A percentile compares a stretch with the other conserved stretches of the same genome.
Evolutionary conservation across 2,329 filamentous ascomycete genomes (phyloP).

Genomic region (Aspergillus felis): DNA sequence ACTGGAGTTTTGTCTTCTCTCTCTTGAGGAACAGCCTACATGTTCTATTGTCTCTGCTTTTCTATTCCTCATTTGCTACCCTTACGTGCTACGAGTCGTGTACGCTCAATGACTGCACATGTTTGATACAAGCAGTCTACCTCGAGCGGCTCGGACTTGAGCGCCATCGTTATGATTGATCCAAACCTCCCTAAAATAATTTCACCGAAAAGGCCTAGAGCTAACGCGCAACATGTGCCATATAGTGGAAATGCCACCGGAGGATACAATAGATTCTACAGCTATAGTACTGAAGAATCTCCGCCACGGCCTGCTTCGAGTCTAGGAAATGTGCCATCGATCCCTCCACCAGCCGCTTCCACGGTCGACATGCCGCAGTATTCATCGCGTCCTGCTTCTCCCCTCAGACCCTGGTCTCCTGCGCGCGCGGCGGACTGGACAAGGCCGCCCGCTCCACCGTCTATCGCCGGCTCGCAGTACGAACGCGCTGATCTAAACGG

Average conservation of each 20-base stretch:
- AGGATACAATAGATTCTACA: conserved; percentile 13
- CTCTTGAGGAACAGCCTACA: background rate
- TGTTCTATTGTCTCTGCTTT: background rate
- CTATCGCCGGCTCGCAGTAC: conserved; percentile 62
- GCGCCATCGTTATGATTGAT: background rate
- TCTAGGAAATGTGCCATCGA: conserved; percentile 38
- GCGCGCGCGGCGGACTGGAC: conserved; percentile 59
- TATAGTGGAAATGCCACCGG: conserved; percentile 10
- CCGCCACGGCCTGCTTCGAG: conserved; percentile 41
- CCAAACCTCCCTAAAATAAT: background rate
- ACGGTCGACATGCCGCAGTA: conserved; percentile 34
- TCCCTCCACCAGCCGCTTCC: conserved; percentile 37
- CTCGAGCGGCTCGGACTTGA: background rate
- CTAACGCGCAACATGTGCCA: conserved; percentile 10
- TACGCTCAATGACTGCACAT: background rate
- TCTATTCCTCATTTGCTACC: background rate
- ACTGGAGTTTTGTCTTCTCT: background rate
- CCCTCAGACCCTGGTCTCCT: conserved; percentile 52
- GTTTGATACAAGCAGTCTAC: background rate
- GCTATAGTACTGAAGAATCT: conserved; percentile 17
- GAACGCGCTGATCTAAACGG: conserved; percentile 88
- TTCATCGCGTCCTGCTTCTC: conserved; percentile 38
- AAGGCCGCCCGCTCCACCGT: conserved; percentile 68
- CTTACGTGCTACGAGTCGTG: background rate
- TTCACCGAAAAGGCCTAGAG: conserved; percentile 5